Conservation (phyloP, 148 eudicot genomes). For the Euryodendron excelsum region DNA sequence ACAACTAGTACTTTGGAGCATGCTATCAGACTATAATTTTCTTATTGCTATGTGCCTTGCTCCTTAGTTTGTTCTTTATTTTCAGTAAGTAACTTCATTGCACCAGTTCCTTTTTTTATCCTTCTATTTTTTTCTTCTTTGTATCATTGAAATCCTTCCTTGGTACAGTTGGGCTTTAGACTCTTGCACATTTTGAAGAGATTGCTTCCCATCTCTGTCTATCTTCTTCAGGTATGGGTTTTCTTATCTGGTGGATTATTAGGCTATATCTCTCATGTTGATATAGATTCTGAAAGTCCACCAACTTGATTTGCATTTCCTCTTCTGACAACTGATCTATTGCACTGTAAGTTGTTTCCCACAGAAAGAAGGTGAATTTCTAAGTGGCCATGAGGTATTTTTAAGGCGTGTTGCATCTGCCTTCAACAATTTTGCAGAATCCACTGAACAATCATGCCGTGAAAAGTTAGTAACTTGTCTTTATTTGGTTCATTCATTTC, state of each 20-base stretch:
- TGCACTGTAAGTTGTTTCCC: constrained; percentile 10
- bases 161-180: constrained; percentile 75
- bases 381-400: constrained; percentile 87
- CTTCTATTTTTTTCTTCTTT: neutral
- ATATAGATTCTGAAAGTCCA: neutral
- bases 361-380: constrained; percentile 93
- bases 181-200: constrained; percentile 91
- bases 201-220: constrained; percentile 85
- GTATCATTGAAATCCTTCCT: constrained; percentile 8
- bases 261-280: neutral
- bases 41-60: neutral
- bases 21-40: neutral
- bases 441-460: constrained; percentile 79
- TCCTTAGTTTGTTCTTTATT: neutral
- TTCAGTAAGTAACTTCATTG: neutral
- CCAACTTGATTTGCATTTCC: neutral
- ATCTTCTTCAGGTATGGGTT: constrained; percentile 75
- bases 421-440: constrained; percentile 90
- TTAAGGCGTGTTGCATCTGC: constrained; percentile 73
- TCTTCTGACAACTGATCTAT: neutral
- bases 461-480: constrained; percentile 56
- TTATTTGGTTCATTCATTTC: neutral
- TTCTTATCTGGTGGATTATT: constrained; percentile 6
- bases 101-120: neutral
- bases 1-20: neutral